A percentile compares a stretch with the other conserved stretches of the same genome.
Evolutionary conservation across 2,329 filamentous ascomycete species (phyloP).

Genomic region (Penicillium decumbens): DNA sequence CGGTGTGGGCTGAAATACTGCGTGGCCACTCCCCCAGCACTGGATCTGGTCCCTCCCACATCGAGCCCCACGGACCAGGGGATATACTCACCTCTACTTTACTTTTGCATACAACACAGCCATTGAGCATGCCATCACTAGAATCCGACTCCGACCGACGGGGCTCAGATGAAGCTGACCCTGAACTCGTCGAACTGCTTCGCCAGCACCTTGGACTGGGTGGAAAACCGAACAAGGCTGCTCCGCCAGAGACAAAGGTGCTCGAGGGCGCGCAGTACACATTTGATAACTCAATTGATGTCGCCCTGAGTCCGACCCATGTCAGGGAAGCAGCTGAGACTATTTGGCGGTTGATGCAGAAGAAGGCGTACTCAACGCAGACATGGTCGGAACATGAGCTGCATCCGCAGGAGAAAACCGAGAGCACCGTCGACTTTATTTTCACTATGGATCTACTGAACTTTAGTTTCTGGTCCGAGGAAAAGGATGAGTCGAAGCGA

Average conservation of each 20-base stretch:
- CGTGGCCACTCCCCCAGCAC: neutral
- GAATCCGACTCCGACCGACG: slow-evolving; percentile 65
- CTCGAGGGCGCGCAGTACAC: slow-evolving; percentile 78
- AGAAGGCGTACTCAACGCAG: slow-evolving; percentile 74
- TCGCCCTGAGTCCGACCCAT: slow-evolving; percentile 76
- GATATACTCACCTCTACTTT: slow-evolving; percentile 4
- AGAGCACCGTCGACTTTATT: slow-evolving; percentile 79
- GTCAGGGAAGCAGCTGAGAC: slow-evolving; percentile 75
- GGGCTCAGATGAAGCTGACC: slow-evolving; percentile 68
- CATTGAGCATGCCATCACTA: slow-evolving; percentile 16
- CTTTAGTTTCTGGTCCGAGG: slow-evolving; percentile 92
- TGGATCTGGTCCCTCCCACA: slow-evolving; percentile 3
- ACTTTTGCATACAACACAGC: neutral
- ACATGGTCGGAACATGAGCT: slow-evolving; percentile 86
- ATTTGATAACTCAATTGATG: slow-evolving; percentile 88
- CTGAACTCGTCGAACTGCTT: slow-evolving; percentile 78
- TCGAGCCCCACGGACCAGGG: slow-evolving; percentile 1
- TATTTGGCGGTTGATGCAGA: slow-evolving; percentile 78
- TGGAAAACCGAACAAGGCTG: slow-evolving; percentile 50
- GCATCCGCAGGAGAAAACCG: slow-evolving; percentile 78
- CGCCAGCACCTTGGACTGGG: slow-evolving; percentile 70
- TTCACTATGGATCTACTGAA: slow-evolving; percentile 97
- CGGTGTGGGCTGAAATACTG: neutral
- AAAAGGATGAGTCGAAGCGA: slow-evolving; percentile 58
- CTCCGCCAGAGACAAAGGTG: slow-evolving; percentile 70